Percentiles rank a stretch among this genome's conserved stretches.
Conservation (phyloP, 2,329 filamentous ascomycete genomes). For the Calonectria hongkongensis region DNA sequence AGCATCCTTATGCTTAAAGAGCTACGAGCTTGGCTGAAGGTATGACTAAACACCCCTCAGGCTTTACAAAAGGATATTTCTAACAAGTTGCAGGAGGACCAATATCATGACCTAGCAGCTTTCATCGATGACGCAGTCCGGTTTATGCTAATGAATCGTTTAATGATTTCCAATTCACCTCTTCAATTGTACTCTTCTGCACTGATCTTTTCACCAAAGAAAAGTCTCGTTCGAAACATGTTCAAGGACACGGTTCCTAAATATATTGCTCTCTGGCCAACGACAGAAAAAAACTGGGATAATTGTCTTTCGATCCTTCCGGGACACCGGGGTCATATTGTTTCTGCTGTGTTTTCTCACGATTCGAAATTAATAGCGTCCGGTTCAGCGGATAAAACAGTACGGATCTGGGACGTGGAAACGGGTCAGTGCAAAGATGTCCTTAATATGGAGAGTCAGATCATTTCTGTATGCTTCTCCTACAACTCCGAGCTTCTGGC, state of each 20-base stretch:
- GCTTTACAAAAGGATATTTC: not conserved
- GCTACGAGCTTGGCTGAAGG: not conserved
- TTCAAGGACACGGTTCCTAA: not conserved
- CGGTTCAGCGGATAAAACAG: not conserved
- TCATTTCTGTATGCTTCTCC: not conserved
- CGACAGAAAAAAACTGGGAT: not conserved
- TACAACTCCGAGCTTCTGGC: not conserved
- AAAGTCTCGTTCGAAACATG: not conserved
- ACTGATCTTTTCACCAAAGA: constrained; percentile 10
- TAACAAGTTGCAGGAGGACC: not conserved
- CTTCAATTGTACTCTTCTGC: constrained; percentile 15
- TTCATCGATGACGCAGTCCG: not conserved
- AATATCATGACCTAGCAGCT: not conserved
- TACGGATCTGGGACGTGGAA: constrained; percentile 1
- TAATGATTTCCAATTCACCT: not conserved
- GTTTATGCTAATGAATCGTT: not conserved
- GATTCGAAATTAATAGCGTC: constrained; percentile 14
- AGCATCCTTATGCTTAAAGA: constrained; percentile 11
- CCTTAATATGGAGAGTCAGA: no score
- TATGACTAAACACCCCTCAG: not conserved
- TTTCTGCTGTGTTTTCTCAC: not conserved
- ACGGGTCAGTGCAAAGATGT: not conserved
- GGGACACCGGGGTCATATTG: not conserved
- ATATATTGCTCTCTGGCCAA: not conserved
- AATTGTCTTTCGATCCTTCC: constrained; percentile 6